A percentile compares a stretch with the other conserved stretches of the same genome.
These are phyloP conservation scores for Pyrenophora teres DNA, from an alignment of 2,329 filamentous ascomycete genomes.

Conservation along the genomic window DNA sequence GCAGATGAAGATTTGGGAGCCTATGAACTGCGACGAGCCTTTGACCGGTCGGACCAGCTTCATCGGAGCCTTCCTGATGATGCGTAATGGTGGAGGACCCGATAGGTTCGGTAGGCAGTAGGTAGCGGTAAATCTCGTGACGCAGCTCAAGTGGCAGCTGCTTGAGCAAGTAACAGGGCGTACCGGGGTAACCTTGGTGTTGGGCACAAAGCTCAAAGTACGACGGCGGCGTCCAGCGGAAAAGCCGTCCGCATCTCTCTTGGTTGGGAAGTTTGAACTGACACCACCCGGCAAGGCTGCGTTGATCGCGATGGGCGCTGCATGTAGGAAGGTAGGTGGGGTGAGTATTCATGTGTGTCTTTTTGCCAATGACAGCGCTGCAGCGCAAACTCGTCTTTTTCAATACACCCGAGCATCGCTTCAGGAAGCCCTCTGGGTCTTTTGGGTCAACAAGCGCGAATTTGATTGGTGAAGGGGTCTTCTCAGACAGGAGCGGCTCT, in stretches of 20 bases:
- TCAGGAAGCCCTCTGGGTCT: slow-evolving; percentile 37
- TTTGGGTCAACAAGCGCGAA: slow-evolving; percentile 20
- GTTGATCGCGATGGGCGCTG: slow-evolving; percentile 35
- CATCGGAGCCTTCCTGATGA: neutral
- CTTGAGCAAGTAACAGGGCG: slow-evolving; percentile 38
- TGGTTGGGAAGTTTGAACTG: slow-evolving; percentile 23
- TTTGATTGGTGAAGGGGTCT: slow-evolving; percentile 2
- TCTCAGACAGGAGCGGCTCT: neutral
- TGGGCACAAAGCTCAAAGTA: slow-evolving; percentile 37
- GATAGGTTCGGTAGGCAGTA: slow-evolving; percentile 33
- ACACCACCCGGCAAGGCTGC: slow-evolving; percentile 34
- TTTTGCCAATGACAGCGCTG: slow-evolving; percentile 26
- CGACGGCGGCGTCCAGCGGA: slow-evolving; percentile 31
- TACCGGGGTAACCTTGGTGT: slow-evolving; percentile 33
- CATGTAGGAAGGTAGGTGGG: slow-evolving; percentile 39
- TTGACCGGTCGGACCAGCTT: neutral
- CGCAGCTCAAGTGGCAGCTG: slow-evolving; percentile 41
- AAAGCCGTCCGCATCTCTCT: slow-evolving; percentile 32
- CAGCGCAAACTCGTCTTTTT: slow-evolving; percentile 35
- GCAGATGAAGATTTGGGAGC: neutral
- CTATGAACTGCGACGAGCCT: neutral
- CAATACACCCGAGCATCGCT: slow-evolving; percentile 34
- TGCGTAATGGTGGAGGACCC: slow-evolving; percentile 29
- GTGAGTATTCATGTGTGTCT: slow-evolving; percentile 26
- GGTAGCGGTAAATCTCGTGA: slow-evolving; percentile 38